These are phyloP conservation scores for Venustampulla echinocandica DNA, from an alignment of 495 filamentous ascomycete genomes.

Conservation along the genomic window DNA sequence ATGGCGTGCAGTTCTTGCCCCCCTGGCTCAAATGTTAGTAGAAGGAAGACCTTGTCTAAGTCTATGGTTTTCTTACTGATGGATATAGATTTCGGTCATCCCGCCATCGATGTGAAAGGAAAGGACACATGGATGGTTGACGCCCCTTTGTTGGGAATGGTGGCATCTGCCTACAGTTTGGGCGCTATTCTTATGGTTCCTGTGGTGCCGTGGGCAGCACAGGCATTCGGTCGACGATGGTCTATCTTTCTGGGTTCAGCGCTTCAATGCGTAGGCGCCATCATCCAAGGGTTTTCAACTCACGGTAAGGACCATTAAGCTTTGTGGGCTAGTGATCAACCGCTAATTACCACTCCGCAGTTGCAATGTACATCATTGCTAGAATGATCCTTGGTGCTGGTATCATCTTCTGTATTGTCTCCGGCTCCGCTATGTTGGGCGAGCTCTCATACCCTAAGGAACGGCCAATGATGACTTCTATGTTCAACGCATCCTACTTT, in stretches of 20 bases:
- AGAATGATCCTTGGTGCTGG: constrained; percentile 57
- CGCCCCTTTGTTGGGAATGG: constrained; percentile 12
- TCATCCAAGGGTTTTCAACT: constrained; percentile 34
- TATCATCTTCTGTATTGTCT: constrained; percentile 56
- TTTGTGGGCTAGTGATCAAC: background rate
- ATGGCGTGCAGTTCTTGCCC: constrained; percentile 53
- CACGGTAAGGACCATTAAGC: constrained; percentile 16
- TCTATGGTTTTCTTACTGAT: too few species aligned
- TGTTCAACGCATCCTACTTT: constrained; percentile 60
- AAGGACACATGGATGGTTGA: background rate
- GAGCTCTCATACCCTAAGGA: constrained; percentile 61
- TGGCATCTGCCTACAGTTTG: constrained; percentile 30
- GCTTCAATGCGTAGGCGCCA: constrained; percentile 37
- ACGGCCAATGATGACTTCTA: constrained; percentile 53
- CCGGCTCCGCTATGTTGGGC: constrained; percentile 53
- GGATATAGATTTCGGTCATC: background rate
- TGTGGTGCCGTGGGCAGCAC: constrained; percentile 36
- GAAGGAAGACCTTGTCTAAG: too few species aligned
- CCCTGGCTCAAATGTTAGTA: constrained; percentile 47
- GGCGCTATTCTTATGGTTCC: constrained; percentile 41
- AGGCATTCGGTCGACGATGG: constrained; percentile 35
- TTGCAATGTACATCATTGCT: constrained; percentile 53
- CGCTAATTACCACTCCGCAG: background rate
- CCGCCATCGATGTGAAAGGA: background rate
- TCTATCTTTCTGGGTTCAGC: constrained; percentile 41